Percentiles rank a stretch among this genome's conserved stretches.
Evolutionary conservation across 2,329 filamentous ascomycete genomes (phyloP).

Genomic region (Cryphonectria carpinicola): DNA sequence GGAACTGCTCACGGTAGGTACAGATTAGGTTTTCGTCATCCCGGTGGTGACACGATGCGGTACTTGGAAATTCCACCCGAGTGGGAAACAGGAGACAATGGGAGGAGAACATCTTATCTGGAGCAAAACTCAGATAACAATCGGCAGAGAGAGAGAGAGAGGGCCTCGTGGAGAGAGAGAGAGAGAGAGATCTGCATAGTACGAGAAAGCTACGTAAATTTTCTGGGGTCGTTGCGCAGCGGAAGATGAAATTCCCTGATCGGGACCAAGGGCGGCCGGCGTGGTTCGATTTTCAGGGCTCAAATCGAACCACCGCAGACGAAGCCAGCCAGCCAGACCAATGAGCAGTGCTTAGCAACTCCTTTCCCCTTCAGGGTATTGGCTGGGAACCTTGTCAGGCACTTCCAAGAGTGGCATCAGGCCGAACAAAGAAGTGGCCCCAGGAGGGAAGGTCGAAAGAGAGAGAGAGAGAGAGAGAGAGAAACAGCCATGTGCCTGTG

Average conservation of each 20-base stretch:
- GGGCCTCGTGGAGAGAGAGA: no score
- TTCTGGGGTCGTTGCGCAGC: slow-evolving; percentile 15
- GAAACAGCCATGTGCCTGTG: background rate
- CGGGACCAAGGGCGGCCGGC: slow-evolving; percentile 12
- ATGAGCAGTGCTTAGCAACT: slow-evolving; percentile 3
- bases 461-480: background rate
- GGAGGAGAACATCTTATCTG: background rate
- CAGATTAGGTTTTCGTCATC: slow-evolving; percentile 4
- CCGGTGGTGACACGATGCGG: slow-evolving; percentile 11
- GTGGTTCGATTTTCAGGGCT: slow-evolving; percentile 24
- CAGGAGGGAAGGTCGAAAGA: slow-evolving; percentile 17
- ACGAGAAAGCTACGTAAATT: background rate
- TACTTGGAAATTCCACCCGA: slow-evolving; percentile 3
- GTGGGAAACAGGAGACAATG: background rate
- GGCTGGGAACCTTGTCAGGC: slow-evolving; percentile 6
- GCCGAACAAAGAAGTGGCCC: slow-evolving; percentile 3
- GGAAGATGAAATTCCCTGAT: slow-evolving; percentile 16
- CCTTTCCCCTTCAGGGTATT: slow-evolving; percentile 10
- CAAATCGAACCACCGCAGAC: slow-evolving; percentile 15
- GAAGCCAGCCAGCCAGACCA: slow-evolving; percentile 4
- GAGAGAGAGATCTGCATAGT: slow-evolving; percentile 8
- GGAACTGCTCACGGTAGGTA: background rate
- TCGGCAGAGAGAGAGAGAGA: background rate
- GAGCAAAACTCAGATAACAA: background rate
- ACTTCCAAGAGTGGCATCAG: slow-evolving; percentile 8